phyloP scores from a whole-genome alignment of 768 basidiomycete genomes.

The Myochromella boudieri region DNA sequence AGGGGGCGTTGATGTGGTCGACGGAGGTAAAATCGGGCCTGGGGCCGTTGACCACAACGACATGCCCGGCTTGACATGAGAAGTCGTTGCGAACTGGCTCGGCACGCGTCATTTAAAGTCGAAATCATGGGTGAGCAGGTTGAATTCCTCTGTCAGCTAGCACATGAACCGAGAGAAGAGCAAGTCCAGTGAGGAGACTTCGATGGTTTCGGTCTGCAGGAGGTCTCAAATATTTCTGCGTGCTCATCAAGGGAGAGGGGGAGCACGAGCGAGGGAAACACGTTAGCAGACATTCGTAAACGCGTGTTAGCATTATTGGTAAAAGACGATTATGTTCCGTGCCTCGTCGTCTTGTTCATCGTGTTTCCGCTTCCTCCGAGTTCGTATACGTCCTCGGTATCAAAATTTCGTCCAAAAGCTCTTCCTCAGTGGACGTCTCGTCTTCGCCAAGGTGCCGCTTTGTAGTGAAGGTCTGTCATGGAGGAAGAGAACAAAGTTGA shows the following conservation, averaged over 20 bases:
- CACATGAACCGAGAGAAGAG: conserved; percentile 61
- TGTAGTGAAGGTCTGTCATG: conserved; percentile 2
- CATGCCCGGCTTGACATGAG: conserved; percentile 62
- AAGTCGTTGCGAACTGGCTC: conserved; percentile 66
- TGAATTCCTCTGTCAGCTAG: conserved; percentile 84
- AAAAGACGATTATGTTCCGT: conserved; percentile 56
- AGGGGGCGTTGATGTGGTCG: conserved; percentile 86
- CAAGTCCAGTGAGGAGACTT: conserved; percentile 32
- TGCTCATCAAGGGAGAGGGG: conserved; percentile 72
- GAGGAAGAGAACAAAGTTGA: conserved; percentile 1
- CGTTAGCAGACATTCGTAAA: conserved; percentile 71
- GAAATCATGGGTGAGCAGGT: conserved; percentile 83
- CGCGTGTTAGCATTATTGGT: conserved; percentile 57
- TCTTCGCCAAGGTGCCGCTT: conserved; percentile 9
- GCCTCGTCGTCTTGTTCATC: conserved; percentile 12
- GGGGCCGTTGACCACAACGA: conserved; percentile 78
- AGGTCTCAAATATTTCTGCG: conserved; percentile 34
- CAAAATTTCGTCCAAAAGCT: conserved; percentile 16
- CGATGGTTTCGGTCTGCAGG: conserved; percentile 26
- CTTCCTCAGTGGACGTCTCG: conserved; percentile 14
- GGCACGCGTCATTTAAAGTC: conserved; percentile 83
- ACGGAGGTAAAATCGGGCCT: conserved; percentile 74
- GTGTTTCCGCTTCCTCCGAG: conserved; percentile 13
- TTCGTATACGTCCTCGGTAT: conserved; percentile 7
- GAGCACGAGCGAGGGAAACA: conserved; percentile 74